A percentile compares a stretch with the other conserved stretches of the same genome.
Evolutionary conservation across 495 filamentous ascomycete species (phyloP).

Genomic region (Astrocystis sublimbata): DNA sequence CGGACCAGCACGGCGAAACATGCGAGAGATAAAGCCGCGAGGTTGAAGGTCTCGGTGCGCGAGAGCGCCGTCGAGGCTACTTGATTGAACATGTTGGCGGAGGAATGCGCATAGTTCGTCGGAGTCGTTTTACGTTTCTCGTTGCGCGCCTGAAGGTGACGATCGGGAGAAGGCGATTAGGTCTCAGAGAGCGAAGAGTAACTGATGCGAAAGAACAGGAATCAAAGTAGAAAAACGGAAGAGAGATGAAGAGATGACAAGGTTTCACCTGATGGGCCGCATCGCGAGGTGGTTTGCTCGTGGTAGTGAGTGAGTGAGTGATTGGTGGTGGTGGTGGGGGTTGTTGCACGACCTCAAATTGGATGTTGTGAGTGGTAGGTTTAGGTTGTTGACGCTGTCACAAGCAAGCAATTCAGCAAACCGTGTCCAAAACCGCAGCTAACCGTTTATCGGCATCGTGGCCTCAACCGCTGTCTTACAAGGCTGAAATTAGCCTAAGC

Average conservation of each 20-base stretch:
- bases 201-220: too few species aligned
- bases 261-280: background rate
- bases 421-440: too few species aligned
- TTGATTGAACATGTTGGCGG: slow-evolving; percentile 40
- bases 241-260: background rate
- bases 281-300: background rate
- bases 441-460: too few species aligned
- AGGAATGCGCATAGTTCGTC: slow-evolving; percentile 22
- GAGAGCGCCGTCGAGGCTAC: slow-evolving; percentile 54
- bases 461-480: slow-evolving; percentile 11
- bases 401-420: slow-evolving; percentile 10
- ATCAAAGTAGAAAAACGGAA: background rate
- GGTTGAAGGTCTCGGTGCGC: slow-evolving; percentile 66
- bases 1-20: slow-evolving; percentile 76
- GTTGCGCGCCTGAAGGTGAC: background rate
- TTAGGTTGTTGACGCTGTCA: background rate
- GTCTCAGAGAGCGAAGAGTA: background rate
- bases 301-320: too few species aligned
- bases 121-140: too few species aligned
- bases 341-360: background rate
- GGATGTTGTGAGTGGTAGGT: background rate
- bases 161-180: background rate
- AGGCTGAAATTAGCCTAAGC: slow-evolving; percentile 7
- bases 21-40: slow-evolving; percentile 66
- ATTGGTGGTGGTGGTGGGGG: slow-evolving; percentile 14